Conservation (phyloP, 345 rosid genomes). For the Dimocarpus longan region DNA sequence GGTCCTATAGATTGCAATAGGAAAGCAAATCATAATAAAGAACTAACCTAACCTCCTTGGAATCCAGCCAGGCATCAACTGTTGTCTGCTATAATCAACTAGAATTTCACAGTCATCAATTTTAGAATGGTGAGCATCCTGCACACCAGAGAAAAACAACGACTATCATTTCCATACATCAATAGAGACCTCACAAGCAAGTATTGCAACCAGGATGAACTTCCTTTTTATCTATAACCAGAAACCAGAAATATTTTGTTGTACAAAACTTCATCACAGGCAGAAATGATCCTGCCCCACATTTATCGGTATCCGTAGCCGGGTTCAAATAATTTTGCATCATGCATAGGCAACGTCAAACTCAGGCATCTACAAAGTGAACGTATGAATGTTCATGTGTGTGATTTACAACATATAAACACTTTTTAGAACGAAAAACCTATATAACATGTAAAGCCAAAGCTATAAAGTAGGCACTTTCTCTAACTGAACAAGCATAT, state of each 20-base stretch:
- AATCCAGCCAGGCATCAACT: slow-evolving; percentile 95
- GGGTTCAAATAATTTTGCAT: background rate
- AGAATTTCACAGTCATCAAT: slow-evolving; percentile 76
- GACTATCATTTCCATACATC: background rate
- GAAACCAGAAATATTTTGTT: background rate
- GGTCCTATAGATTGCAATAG: background rate
- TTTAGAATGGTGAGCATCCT: slow-evolving; percentile 84
- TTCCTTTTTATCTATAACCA: background rate
- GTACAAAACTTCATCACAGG: background rate
- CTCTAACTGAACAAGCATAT: background rate
- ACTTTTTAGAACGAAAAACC: too few relatives aligned
- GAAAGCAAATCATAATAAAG: background rate
- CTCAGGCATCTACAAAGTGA: background rate
- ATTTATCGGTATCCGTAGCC: background rate
- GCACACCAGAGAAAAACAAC: slow-evolving; percentile 13
- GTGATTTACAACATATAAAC: too few relatives aligned
- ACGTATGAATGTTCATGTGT: background rate
- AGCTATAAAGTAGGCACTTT: too few relatives aligned
- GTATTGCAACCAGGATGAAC: background rate
- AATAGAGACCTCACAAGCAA: background rate
- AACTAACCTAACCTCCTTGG: slow-evolving; percentile 95
- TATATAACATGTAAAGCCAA: too few relatives aligned
- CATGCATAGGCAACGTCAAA: background rate
- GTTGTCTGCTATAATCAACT: slow-evolving; percentile 89
- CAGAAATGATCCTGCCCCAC: background rate